Evolutionary conservation across 2,329 filamentous ascomycete genomes (phyloP).

Genomic region (Arthrobotrys megalospora): DNA sequence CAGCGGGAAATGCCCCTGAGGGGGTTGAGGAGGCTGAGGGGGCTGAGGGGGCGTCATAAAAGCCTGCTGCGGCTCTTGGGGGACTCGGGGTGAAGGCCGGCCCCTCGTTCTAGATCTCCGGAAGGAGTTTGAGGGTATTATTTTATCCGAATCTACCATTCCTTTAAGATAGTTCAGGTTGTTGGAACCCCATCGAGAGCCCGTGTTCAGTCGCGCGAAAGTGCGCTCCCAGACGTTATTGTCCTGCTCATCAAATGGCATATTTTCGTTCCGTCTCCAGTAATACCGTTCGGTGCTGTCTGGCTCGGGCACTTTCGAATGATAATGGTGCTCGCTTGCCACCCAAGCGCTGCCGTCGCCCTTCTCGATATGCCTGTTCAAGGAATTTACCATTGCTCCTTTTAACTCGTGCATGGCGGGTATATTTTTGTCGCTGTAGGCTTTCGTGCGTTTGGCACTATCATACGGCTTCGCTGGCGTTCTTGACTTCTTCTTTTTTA

Average conservation of each 20-base stretch:
- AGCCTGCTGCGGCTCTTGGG: too few relatives aligned
- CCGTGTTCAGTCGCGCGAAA: not conserved
- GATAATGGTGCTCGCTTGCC: too few relatives aligned
- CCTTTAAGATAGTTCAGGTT: not conserved
- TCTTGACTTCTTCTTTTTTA: not conserved
- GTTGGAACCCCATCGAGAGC: not conserved
- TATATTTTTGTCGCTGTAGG: not conserved
- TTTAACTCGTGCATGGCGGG: not conserved
- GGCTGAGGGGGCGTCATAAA: too few relatives aligned
- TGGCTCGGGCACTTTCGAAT: not conserved
- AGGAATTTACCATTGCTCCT: not conserved
- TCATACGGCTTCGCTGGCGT: not conserved
- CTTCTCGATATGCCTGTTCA: not conserved
- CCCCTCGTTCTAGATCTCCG: not conserved
- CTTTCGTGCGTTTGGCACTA: not conserved
- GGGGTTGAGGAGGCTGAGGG: too few relatives aligned
- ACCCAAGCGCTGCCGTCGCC: not conserved
- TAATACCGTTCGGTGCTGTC: not conserved
- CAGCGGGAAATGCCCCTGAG: too few relatives aligned
- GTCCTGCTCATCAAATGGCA: not conserved
- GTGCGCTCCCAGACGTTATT: not conserved
- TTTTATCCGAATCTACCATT: not conserved
- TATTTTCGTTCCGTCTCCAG: not conserved
- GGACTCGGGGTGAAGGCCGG: too few relatives aligned
- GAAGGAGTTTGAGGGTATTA: slow-evolving; percentile 1